A percentile compares a stretch with the other conserved stretches of the same genome.
Evolutionary conservation across 2,329 filamentous ascomycete species (phyloP).

Genomic region (Drechslera avenae): DNA sequence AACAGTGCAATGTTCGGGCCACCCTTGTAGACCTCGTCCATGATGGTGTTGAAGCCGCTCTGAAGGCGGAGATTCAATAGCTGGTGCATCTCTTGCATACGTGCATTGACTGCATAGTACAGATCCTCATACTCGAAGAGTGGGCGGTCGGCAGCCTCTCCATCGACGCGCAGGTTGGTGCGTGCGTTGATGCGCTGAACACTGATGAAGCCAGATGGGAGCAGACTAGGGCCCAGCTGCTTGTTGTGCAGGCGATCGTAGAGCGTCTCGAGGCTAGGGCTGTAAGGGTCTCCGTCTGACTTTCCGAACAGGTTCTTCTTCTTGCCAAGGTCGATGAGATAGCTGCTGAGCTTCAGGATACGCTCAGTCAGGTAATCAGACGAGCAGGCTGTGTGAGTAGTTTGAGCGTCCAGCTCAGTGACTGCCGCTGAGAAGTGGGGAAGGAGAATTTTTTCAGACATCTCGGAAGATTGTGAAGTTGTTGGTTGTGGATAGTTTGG

Average conservation of each 20-base stretch:
- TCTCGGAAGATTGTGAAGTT: not conserved
- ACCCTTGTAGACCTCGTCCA: constrained; percentile 14
- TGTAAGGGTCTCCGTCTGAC: constrained; percentile 20
- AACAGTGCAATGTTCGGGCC: constrained; percentile 24
- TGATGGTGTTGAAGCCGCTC: constrained; percentile 30
- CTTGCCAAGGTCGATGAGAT: constrained; percentile 18
- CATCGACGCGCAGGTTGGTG: constrained; percentile 41
- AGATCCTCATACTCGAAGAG: constrained; percentile 43
- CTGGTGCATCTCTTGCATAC: constrained; percentile 34
- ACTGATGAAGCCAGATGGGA: constrained; percentile 20
- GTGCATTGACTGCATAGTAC: constrained; percentile 38
- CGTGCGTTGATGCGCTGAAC: constrained; percentile 8
- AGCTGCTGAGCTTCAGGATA: constrained; percentile 21
- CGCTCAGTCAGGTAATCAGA: constrained; percentile 25
- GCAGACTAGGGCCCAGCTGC: constrained; percentile 22
- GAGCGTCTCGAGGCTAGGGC: constrained; percentile 36
- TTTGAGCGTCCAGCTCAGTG: constrained; percentile 19
- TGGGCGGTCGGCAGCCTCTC: constrained; percentile 53
- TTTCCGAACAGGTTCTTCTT: constrained; percentile 18
- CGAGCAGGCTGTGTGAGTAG: constrained; percentile 7
- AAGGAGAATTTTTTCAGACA: constrained; percentile 12
- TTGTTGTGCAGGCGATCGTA: constrained; percentile 45
- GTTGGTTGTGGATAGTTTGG: not conserved
- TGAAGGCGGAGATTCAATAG: constrained; percentile 28
- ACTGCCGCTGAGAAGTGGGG: constrained; percentile 21